A percentile compares a stretch with the other conserved stretches of the same genome.
phyloP scores from a whole-genome alignment of 2,329 filamentous ascomycete species.

The Talaromyces funiculosus region DNA sequence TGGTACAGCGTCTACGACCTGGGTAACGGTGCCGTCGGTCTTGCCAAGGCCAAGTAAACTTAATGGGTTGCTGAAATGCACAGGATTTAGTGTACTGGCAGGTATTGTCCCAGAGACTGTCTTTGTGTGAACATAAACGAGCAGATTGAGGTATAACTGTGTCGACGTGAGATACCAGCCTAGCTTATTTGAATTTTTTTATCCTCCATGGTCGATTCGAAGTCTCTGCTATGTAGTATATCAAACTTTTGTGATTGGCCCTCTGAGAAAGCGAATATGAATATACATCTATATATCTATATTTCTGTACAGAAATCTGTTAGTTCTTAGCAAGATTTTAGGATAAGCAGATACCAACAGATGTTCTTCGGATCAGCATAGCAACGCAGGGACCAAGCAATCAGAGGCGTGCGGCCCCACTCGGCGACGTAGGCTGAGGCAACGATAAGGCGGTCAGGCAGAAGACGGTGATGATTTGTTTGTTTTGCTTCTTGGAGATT shows the following conservation, averaged over 20 bases:
- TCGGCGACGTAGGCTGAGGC: conserved; percentile 1
- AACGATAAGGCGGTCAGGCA: conserved; percentile 12
- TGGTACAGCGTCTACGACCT: conserved; percentile 93
- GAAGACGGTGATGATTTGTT: conserved; percentile 6
- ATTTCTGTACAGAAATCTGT: background rate
- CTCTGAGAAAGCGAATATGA: background rate
- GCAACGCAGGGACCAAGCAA: conserved; percentile 2
- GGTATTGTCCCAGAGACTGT: background rate
- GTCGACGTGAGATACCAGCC: conserved; percentile 1
- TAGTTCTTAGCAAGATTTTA: background rate
- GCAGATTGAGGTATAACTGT: conserved; percentile 4
- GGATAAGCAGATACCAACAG: background rate
- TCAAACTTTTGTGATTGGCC: background rate
- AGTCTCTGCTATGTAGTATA: conserved; percentile 11
- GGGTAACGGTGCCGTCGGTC: conserved; percentile 78
- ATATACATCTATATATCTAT: background rate
- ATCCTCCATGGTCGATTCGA: background rate
- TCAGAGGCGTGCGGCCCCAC: background rate
- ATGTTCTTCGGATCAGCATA: background rate
- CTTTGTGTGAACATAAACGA: conserved; percentile 4
- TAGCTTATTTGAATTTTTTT: conserved; percentile 8
- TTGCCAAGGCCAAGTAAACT: conserved; percentile 72
- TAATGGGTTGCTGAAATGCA: conserved; percentile 6
- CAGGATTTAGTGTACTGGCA: background rate
- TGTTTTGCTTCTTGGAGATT: conserved; percentile 5